Evolutionary conservation across 73 alveolate species (phyloP).

Genomic region (Paramecium pentaurelia): DNA sequence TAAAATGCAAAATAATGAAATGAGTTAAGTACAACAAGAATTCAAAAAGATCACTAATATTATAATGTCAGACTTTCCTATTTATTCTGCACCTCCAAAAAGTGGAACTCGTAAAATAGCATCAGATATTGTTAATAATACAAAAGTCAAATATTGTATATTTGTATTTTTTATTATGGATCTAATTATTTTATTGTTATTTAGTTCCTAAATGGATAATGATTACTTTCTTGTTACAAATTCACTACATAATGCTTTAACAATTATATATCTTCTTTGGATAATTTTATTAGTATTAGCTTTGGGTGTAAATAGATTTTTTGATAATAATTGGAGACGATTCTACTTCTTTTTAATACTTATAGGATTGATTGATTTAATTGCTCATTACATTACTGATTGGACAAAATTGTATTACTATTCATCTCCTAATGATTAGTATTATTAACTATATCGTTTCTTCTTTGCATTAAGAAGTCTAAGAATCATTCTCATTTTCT

Average conservation of each 20-base stretch:
- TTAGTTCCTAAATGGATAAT: not conserved
- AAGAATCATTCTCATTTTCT: not conserved
- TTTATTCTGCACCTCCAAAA: not conserved
- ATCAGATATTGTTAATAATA: not conserved
- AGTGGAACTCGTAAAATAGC: not conserved
- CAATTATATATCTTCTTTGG: not conserved
- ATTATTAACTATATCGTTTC: not conserved
- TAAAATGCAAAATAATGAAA: not conserved
- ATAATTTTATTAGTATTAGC: not conserved
- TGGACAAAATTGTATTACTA: not conserved
- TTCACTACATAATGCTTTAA: not conserved
- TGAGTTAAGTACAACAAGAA: not conserved
- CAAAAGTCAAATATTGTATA: not conserved
- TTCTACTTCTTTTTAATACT: not conserved
- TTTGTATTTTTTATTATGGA: not conserved
- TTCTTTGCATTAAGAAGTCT: not conserved
- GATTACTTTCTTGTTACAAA: not conserved
- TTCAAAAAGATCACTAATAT: not conserved
- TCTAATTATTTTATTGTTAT: not conserved
- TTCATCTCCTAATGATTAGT: not conserved
- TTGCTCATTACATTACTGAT: not conserved
- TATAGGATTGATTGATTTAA: not conserved
- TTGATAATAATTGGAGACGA: constrained; percentile 23
- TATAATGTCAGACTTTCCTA: not conserved
- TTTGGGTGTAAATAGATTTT: not conserved